phyloP scores from a whole-genome alignment of 1,284 basidiomycete species.

The Papiliotrema flavescens region DNA sequence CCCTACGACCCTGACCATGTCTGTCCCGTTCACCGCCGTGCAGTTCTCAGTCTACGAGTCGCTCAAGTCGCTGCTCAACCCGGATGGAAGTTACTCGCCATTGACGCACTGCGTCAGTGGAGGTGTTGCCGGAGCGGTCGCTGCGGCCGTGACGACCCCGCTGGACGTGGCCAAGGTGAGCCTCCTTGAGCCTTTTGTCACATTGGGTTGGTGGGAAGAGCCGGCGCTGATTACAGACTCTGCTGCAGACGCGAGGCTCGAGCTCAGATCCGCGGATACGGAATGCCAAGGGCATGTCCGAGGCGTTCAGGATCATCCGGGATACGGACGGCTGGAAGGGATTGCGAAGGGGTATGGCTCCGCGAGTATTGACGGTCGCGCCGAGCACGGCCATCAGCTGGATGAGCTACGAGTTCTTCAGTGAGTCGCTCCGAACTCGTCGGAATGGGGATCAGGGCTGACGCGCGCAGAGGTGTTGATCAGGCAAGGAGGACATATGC shows the following conservation, averaged over 20 bases:
- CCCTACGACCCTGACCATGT: constrained; percentile 94
- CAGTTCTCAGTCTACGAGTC: constrained; percentile 98
- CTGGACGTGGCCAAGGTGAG: constrained; percentile 89
- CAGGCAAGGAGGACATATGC: constrained; percentile 37
- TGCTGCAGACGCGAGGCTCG: constrained; percentile 85
- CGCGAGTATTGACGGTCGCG: constrained; percentile 91
- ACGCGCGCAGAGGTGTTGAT: constrained; percentile 42
- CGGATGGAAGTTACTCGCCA: constrained; percentile 81
- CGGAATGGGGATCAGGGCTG: background rate
- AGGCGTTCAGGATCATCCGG: constrained; percentile 88
- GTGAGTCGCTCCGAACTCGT: constrained; percentile 55
- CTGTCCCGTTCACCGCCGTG: constrained; percentile 95
- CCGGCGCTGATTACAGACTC: constrained; percentile 31
- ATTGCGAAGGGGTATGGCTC: constrained; percentile 81
- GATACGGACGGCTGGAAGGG: constrained; percentile 78
- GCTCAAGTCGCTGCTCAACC: constrained; percentile 83
- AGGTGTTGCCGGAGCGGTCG: constrained; percentile 87
- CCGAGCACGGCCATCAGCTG: constrained; percentile 97
- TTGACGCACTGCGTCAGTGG: constrained; percentile 86
- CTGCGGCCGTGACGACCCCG: constrained; percentile 92
- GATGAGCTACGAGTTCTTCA: constrained; percentile 96
- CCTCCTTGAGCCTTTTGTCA: background rate
- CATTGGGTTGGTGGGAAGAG: background rate
- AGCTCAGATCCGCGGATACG: constrained; percentile 78
- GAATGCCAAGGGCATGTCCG: constrained; percentile 75